Percentiles rank a stretch among this genome's conserved stretches.
Evolutionary conservation across 2,329 filamentous ascomycete genomes (phyloP).

Genomic region (Dothistroma pini): DNA sequence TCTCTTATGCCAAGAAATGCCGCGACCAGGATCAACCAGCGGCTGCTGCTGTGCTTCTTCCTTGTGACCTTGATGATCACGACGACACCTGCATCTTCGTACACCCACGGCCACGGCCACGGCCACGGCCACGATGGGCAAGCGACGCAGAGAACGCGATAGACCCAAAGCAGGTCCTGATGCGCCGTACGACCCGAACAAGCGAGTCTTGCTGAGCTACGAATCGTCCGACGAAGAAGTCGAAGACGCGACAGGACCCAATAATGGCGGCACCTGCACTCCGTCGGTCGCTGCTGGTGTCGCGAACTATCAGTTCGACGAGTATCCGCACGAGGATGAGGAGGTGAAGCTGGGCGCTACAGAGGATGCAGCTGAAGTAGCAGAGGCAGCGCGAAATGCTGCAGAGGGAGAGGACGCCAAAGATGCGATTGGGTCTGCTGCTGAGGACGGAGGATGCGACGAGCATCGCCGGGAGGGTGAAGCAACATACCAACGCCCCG

Average conservation of each 20-base stretch:
- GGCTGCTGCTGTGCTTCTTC: not conserved
- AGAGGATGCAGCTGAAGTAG: not conserved
- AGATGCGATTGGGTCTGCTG: constrained; percentile 3
- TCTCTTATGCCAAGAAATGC: too few relatives aligned
- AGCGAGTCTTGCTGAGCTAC: constrained; percentile 35
- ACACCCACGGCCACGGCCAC: too few relatives aligned
- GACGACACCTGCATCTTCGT: not conserved
- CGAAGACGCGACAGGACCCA: constrained; percentile 3
- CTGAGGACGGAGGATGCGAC: not conserved
- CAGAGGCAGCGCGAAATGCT: not conserved
- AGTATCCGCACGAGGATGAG: constrained; percentile 16
- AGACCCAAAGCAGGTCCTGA: constrained; percentile 31
- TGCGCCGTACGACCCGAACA: constrained; percentile 31
- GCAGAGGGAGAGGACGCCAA: not conserved
- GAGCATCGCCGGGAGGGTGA: constrained; percentile 14
- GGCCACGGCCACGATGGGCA: constrained; percentile 26
- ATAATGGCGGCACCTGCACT: not conserved
- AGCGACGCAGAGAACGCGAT: constrained; percentile 33
- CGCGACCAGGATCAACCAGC: too few relatives aligned
- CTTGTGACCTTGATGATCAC: constrained; percentile 11
- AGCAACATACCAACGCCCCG: constrained; percentile 26
- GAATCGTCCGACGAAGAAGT: constrained; percentile 26
- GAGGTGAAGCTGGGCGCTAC: constrained; percentile 7
- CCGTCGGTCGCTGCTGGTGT: constrained; percentile 4
- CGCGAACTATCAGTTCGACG: constrained; percentile 19